Evolutionary conservation across 306 rosid genomes (phyloP).

Genomic region (Cucumis melo): DNA sequence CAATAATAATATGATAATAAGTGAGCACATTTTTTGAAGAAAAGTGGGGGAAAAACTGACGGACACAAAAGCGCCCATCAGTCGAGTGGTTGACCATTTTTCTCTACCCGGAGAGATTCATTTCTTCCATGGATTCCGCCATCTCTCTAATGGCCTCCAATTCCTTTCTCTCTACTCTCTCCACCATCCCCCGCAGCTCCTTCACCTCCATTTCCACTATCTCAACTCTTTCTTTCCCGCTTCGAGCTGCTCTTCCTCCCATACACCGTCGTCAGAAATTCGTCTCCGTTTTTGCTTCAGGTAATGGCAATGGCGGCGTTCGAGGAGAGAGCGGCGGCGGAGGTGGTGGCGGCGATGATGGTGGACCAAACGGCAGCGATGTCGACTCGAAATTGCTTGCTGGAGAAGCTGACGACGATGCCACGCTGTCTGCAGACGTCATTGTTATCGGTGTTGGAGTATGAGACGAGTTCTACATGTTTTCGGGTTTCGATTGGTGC

Average conservation of each 20-base stretch:
- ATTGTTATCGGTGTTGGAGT: slow-evolving; percentile 9
- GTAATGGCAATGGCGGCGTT: not conserved
- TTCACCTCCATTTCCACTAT: not conserved
- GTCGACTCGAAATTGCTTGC: not conserved
- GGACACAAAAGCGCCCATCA: not conserved
- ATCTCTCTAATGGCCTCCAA: not conserved
- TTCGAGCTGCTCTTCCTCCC: not conserved
- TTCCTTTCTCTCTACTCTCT: not conserved
- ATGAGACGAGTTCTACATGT: not conserved
- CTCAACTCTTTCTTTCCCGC: not conserved
- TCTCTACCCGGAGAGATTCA: not conserved
- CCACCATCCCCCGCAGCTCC: not conserved
- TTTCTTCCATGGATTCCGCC: not conserved
- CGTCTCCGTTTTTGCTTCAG: not conserved
- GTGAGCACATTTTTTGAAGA: not conserved
- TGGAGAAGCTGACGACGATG: not conserved
- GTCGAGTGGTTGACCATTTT: not conserved
- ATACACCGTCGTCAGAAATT: not conserved
- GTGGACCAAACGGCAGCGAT: not conserved
- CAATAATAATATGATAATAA: not conserved
- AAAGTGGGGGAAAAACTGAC: not conserved
- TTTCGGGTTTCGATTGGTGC: not conserved
- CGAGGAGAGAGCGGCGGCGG: slow-evolving; percentile 4
- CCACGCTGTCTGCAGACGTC: not conserved
- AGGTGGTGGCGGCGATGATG: not conserved